phyloP scores from a whole-genome alignment of 306 rosid species.

The Betula pendula region DNA sequence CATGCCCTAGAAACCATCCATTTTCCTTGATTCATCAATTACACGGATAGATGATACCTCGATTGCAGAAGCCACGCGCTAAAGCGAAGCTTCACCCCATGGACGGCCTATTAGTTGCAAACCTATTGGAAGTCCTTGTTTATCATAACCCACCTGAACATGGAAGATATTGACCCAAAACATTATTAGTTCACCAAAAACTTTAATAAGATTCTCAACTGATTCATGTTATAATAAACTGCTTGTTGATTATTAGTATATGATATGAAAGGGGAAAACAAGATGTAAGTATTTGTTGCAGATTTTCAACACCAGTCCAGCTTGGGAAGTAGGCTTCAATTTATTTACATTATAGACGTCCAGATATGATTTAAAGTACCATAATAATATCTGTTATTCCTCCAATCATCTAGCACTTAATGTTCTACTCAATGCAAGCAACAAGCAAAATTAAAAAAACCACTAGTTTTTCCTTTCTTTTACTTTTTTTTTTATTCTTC shows the following conservation, averaged over 20 bases:
- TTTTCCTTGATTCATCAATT: not conserved
- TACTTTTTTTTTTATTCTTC: not conserved
- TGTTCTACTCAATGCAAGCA: too few species aligned
- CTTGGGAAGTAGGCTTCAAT: too few species aligned
- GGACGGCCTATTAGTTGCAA: slow-evolving; percentile 93
- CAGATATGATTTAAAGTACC: too few species aligned
- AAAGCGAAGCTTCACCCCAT: slow-evolving; percentile 87
- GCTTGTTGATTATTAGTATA: too few species aligned
- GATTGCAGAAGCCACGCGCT: slow-evolving; percentile 78
- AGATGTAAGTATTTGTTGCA: too few species aligned
- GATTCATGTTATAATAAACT: not conserved
- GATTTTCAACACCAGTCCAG: too few species aligned
- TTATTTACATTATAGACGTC: too few species aligned
- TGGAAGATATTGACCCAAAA: not conserved
- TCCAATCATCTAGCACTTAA: not conserved
- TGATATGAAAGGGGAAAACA: too few species aligned
- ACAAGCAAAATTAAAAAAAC: not conserved
- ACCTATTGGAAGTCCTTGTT: slow-evolving; percentile 91
- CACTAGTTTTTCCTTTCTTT: not conserved
- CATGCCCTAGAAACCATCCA: not conserved
- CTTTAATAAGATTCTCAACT: too few species aligned
- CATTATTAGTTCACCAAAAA: not conserved
- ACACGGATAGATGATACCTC: slow-evolving; percentile 52
- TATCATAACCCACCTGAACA: slow-evolving; percentile 54
- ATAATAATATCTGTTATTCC: not conserved